Evolutionary conservation across 371 early-diverging fungal species (phyloP).

Genomic region (Apophysomyces elegans): DNA sequence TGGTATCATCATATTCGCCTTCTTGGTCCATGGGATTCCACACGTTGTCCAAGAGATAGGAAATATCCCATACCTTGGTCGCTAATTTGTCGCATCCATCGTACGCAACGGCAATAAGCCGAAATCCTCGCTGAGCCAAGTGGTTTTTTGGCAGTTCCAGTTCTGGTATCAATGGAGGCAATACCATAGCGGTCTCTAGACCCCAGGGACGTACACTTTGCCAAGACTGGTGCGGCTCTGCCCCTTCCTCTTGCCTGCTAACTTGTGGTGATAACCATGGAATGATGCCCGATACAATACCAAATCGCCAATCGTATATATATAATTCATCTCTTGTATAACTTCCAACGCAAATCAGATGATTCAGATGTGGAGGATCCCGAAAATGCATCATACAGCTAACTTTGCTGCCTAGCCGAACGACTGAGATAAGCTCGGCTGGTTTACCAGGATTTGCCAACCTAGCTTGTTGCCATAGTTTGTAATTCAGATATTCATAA

Average conservation of each 20-base stretch:
- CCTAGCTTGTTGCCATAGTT: not conserved
- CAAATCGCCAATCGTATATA: slow-evolving; percentile 39
- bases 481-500: slow-evolving; percentile 5
- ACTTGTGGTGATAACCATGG: not conserved
- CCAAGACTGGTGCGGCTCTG: not conserved
- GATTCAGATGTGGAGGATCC: slow-evolving; percentile 35
- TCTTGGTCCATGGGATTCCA: slow-evolving; percentile 20
- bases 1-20: not conserved
- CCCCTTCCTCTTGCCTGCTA: not conserved
- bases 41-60: slow-evolving; percentile 16
- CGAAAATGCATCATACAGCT: slow-evolving; percentile 41
- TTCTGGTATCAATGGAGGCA: slow-evolving; percentile 15
- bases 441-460: not conserved
- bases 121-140: slow-evolving; percentile 16
- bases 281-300: slow-evolving; percentile 4
- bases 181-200: slow-evolving; percentile 22
- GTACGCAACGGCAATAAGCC: slow-evolving; percentile 26
- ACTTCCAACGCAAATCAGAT: slow-evolving; percentile 37
- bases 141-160: slow-evolving; percentile 2
- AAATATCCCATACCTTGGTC: slow-evolving; percentile 29
- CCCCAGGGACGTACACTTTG: slow-evolving; percentile 26
- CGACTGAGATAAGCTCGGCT: slow-evolving; percentile 14
- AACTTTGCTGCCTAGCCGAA: slow-evolving; percentile 24
- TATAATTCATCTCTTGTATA: slow-evolving; percentile 33
- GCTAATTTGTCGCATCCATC: slow-evolving; percentile 19